These are phyloP conservation scores for Fraxinus velutina DNA, from an alignment of 305 asterid genomes.

Conservation along the genomic window DNA sequence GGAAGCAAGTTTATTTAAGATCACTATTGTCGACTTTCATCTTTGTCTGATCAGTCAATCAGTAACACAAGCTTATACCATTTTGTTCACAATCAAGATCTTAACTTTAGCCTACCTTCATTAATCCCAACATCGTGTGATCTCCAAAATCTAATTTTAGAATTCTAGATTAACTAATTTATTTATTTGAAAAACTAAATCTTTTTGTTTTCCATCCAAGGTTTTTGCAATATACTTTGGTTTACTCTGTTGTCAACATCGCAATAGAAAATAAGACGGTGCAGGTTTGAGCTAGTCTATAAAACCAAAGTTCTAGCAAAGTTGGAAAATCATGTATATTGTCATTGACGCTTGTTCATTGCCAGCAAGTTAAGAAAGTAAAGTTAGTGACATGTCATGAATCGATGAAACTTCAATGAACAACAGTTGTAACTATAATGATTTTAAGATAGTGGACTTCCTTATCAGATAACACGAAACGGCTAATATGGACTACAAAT, in stretches of 20 bases:
- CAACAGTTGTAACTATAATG: neutral
- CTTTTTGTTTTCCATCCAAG: neutral
- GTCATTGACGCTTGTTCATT: neutral
- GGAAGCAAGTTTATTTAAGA: constrained; percentile 27
- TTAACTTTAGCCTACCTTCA: neutral
- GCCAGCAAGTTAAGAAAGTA: neutral
- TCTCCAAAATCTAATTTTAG: too few species aligned
- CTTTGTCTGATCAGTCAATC: neutral
- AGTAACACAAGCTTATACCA: neutral
- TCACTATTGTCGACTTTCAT: neutral
- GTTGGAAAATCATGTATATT: neutral
- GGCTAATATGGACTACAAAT: neutral
- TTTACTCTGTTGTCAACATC: neutral
- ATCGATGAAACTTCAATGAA: neutral
- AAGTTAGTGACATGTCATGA: neutral
- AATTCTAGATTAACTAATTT: neutral
- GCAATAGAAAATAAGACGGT: neutral
- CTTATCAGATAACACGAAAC: neutral
- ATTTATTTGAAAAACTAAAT: too few species aligned
- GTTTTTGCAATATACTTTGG: neutral
- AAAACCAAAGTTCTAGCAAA: neutral
- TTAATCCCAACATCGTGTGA: neutral
- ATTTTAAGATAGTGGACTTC: neutral
- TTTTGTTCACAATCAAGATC: neutral
- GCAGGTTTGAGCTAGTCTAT: neutral